These are phyloP conservation scores for Fraxinus ornus DNA, from an alignment of 305 asterid species.

Conservation along the genomic window DNA sequence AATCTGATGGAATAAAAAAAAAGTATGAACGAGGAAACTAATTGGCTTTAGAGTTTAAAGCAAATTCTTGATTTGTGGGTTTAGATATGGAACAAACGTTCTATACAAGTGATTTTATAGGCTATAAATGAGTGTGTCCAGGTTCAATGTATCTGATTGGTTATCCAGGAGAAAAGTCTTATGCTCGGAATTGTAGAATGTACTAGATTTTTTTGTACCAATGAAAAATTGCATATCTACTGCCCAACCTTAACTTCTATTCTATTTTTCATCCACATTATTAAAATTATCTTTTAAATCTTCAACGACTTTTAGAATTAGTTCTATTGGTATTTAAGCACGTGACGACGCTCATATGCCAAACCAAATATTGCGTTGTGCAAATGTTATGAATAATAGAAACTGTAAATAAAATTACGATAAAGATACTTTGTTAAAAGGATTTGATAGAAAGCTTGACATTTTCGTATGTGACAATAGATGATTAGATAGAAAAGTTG, in stretches of 20 bases:
- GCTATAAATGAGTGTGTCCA: constrained; percentile 13
- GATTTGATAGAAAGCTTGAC: too few relatives aligned
- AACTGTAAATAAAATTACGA: too few relatives aligned
- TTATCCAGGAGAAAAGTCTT: not conserved
- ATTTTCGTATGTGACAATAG: too few relatives aligned
- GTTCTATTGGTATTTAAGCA: not conserved
- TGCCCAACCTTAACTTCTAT: not conserved
- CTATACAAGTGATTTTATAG: not conserved
- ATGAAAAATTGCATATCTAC: not conserved
- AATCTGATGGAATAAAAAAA: not conserved
- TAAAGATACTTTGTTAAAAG: too few relatives aligned
- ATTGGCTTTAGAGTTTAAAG: not conserved
- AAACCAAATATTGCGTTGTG: not conserved
- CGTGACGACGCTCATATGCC: not conserved
- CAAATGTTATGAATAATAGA: too few relatives aligned
- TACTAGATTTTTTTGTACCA: not conserved
- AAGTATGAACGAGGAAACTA: not conserved
- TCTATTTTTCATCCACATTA: not conserved
- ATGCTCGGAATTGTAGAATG: not conserved
- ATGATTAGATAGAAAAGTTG: too few relatives aligned
- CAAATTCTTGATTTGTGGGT: not conserved
- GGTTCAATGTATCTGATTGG: constrained; percentile 30
- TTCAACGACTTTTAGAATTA: not conserved
- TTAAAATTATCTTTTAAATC: not conserved
- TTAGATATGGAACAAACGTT: not conserved